A percentile compares a stretch with the other conserved stretches of the same genome.
Conservation (phyloP, 306 rosid genomes). For the Sophora flavescens region DNA sequence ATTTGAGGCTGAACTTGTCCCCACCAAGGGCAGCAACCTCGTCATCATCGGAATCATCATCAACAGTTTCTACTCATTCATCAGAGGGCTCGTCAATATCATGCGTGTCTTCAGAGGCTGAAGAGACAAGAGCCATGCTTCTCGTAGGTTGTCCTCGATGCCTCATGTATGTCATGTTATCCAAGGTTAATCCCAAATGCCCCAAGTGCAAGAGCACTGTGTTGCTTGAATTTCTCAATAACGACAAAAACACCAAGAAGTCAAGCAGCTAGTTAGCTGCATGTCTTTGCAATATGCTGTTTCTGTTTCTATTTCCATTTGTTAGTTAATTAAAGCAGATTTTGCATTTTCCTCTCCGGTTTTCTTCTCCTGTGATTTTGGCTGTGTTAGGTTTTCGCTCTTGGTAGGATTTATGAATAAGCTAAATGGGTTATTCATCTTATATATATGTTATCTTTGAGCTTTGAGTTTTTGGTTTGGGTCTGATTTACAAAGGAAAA, state of each 20-base stretch:
- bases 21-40: slow-evolving; percentile 40
- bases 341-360: not conserved
- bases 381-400: no score
- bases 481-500: no score
- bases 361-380: no score
- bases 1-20: slow-evolving; percentile 51
- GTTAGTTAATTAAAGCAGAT: not conserved
- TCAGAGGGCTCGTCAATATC: slow-evolving; percentile 53
- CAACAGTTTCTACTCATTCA: not conserved
- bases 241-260: slow-evolving; percentile 26
- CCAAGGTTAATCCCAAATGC: slow-evolving; percentile 58
- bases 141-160: slow-evolving; percentile 74
- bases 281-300: not conserved
- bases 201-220: slow-evolving; percentile 66
- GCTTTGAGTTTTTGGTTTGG: no score
- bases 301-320: not conserved
- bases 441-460: no score
- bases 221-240: slow-evolving; percentile 58
- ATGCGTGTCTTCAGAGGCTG: slow-evolving; percentile 53
- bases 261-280: not conserved
- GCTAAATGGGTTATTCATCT: no score
- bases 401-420: no score
- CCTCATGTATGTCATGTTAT: slow-evolving; percentile 67
- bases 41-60: not conserved
- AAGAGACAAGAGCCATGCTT: slow-evolving; percentile 55